phyloP scores from a whole-genome alignment of 768 basidiomycete genomes.

The Pulveroboletus sp. region DNA sequence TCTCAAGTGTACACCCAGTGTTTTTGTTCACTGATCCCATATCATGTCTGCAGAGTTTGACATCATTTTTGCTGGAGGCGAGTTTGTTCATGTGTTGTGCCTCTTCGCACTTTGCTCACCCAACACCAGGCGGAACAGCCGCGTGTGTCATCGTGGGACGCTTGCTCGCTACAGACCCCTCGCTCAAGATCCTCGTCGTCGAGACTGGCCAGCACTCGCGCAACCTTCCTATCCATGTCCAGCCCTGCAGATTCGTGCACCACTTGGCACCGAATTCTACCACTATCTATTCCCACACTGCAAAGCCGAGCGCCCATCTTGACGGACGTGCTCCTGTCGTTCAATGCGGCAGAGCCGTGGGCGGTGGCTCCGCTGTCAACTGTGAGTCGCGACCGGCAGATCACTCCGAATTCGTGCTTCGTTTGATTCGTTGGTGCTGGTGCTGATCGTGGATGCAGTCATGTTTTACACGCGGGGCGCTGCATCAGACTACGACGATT shows the following conservation, averaged over 20 bases:
- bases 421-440: neutral
- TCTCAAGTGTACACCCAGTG: too few species aligned
- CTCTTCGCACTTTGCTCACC: neutral
- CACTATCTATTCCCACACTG: conserved; percentile 40
- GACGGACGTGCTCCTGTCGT: conserved; percentile 43
- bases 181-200: conserved; percentile 30
- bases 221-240: conserved; percentile 43
- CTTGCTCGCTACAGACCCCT: conserved; percentile 48
- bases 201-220: conserved; percentile 54
- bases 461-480: conserved; percentile 55
- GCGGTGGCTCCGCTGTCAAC: conserved; percentile 61
- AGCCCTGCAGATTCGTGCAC: conserved; percentile 48
- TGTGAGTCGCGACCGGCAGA: conserved; percentile 32
- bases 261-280: conserved; percentile 38
- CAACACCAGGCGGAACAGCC: conserved; percentile 40
- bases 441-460: conserved; percentile 16
- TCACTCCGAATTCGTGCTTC: neutral
- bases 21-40: too few species aligned
- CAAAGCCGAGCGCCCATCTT: conserved; percentile 38
- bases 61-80: conserved; percentile 55
- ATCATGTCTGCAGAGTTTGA: conserved; percentile 33
- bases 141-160: conserved; percentile 53
- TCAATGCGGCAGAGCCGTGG: conserved; percentile 46
- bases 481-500: conserved; percentile 63
- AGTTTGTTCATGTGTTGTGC: neutral